Percentiles rank a stretch among this genome's conserved stretches.
Conservation (phyloP, 345 rosid species). For the Citrus reticulata region DNA sequence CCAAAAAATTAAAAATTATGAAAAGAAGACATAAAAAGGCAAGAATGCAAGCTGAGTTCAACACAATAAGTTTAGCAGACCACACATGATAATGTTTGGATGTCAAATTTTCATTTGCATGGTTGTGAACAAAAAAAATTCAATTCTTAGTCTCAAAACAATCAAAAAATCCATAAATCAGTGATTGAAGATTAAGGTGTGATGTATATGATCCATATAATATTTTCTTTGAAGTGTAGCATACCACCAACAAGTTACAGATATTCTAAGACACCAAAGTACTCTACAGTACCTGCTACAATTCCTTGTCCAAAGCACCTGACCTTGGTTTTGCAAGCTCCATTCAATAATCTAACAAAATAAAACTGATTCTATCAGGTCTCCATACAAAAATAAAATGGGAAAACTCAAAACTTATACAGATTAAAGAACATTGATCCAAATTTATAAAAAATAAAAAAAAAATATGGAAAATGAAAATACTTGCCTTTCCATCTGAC, state of each 20-base stretch:
- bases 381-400: not conserved
- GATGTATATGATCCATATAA: not conserved
- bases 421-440: not conserved
- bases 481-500: slow-evolving; percentile 57
- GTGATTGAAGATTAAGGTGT: not conserved
- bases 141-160: not conserved
- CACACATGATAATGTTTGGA: not conserved
- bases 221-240: not conserved
- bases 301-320: slow-evolving; percentile 63
- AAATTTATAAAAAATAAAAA: not conserved
- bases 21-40: not conserved
- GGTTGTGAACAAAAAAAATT: not conserved
- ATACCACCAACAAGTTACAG: not conserved
- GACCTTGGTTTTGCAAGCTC: slow-evolving; percentile 82
- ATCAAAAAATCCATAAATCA: not conserved
- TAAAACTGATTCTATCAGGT: slow-evolving; percentile 16
- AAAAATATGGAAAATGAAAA: not conserved
- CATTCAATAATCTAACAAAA: slow-evolving; percentile 55
- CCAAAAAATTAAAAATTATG: not conserved
- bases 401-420: not conserved
- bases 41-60: not conserved
- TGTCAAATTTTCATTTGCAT: not conserved
- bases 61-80: not conserved
- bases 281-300: slow-evolving; percentile 42
- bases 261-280: not conserved